These are phyloP conservation scores for Fonsecaea pedrosoi DNA, from an alignment of 2,329 filamentous ascomycete species.

Conservation along the genomic window DNA sequence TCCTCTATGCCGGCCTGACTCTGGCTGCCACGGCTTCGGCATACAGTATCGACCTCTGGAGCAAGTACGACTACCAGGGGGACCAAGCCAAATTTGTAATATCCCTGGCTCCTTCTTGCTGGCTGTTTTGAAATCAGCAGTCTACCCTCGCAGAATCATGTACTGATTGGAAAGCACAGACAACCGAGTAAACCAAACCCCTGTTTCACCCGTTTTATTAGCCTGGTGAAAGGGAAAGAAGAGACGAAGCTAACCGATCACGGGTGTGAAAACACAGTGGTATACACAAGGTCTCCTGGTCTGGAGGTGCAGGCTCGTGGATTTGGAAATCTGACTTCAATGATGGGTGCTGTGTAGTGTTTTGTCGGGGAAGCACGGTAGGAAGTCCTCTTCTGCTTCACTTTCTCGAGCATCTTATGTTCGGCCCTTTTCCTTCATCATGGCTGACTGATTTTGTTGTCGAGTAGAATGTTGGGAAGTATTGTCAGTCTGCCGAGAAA, in stretches of 20 bases:
- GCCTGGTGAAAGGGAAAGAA: neutral
- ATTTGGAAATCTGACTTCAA: slow-evolving; percentile 19
- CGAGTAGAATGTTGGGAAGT: slow-evolving; percentile 27
- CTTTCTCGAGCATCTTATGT: neutral
- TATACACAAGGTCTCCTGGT: slow-evolving; percentile 22
- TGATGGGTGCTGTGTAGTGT: slow-evolving; percentile 30
- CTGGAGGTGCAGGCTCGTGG: slow-evolving; percentile 21
- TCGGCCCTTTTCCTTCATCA: neutral
- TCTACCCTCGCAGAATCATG: neutral
- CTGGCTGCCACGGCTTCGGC: neutral
- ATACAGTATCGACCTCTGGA: slow-evolving; percentile 22
- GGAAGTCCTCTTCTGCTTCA: neutral
- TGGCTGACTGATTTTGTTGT: neutral
- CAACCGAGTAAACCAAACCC: slow-evolving; percentile 5
- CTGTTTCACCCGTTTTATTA: neutral
- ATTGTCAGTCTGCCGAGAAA: slow-evolving; percentile 24
- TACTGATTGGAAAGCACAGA: slow-evolving; percentile 1
- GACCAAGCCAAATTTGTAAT: slow-evolving; percentile 20
- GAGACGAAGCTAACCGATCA: neutral
- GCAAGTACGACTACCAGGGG: slow-evolving; percentile 22
- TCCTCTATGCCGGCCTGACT: slow-evolving; percentile 1
- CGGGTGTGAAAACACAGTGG: slow-evolving; percentile 6
- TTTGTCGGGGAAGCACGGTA: slow-evolving; percentile 26
- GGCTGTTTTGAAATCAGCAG: neutral
- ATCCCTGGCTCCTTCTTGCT: neutral